These are phyloP conservation scores for Sphagnurus paluster DNA, from an alignment of 1,284 basidiomycete species.

Conservation along the genomic window DNA sequence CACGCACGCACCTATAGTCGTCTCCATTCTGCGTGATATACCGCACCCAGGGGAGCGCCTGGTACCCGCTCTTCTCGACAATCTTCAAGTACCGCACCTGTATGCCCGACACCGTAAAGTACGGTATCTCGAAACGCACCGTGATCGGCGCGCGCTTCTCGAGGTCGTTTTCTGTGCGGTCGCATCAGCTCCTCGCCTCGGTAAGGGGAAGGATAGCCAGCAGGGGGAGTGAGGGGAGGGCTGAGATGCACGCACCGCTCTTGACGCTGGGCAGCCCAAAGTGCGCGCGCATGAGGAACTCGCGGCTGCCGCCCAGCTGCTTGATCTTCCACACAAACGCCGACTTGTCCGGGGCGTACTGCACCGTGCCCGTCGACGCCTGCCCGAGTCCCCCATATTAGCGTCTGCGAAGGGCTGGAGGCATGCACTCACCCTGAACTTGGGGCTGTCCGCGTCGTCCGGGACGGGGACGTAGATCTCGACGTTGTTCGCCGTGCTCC, in stretches of 20 bases:
- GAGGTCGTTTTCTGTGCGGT: conserved; percentile 67
- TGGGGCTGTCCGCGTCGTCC: conserved; percentile 97
- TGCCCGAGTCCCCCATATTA: conserved; percentile 29
- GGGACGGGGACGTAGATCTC: conserved; percentile 98
- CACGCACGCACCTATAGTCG: conserved; percentile 78
- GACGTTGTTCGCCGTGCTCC: conserved; percentile 97
- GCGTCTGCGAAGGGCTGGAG: not conserved
- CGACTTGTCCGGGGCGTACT: conserved; percentile 94
- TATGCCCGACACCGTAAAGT: conserved; percentile 96
- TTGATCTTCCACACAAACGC: conserved; percentile 99
- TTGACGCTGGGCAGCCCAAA: conserved; percentile 91
- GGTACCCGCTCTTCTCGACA: conserved; percentile 97
- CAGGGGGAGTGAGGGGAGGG: not conserved
- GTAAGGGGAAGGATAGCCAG: not conserved
- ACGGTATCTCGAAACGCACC: conserved; percentile 97
- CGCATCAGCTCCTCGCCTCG: conserved; percentile 5
- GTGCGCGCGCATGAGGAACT: conserved; percentile 95
- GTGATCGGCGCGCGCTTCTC: conserved; percentile 94
- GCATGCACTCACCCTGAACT: conserved; percentile 77
- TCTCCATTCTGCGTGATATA: conserved; percentile 97
- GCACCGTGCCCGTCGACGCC: conserved; percentile 90
- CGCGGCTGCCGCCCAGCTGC: conserved; percentile 88
- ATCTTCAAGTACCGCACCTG: conserved; percentile 96
- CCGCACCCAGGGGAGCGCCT: conserved; percentile 89
- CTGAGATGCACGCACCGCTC: conserved; percentile 56